Evolutionary conservation across 1,284 basidiomycete genomes (phyloP).

Genomic region (Neonothopanus nambi): DNA sequence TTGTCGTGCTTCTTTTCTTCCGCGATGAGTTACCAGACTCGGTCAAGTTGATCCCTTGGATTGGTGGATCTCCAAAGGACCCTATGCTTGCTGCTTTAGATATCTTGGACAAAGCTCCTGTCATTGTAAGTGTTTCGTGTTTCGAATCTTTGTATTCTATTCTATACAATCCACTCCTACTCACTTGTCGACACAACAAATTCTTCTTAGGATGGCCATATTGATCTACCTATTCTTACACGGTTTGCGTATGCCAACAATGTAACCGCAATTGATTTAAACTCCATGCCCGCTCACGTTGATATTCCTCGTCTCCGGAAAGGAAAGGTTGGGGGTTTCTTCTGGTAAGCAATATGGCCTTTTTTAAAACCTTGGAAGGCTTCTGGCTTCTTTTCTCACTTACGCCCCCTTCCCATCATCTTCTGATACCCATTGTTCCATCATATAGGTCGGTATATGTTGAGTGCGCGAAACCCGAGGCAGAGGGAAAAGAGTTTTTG

Average conservation of each 20-base stretch:
- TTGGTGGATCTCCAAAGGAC: constrained; percentile 56
- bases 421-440: background rate
- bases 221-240: constrained; percentile 72
- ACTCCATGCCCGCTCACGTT: constrained; percentile 68
- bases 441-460: constrained; percentile 67
- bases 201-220: constrained; percentile 67
- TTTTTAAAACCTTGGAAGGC: no score
- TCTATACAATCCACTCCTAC: no score
- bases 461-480: constrained; percentile 48
- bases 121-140: constrained; percentile 72
- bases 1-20: constrained; percentile 39
- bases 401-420: no score
- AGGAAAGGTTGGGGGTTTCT: constrained; percentile 87
- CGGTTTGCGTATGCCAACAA: constrained; percentile 71
- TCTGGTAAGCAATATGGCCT: constrained; percentile 60
- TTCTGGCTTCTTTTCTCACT: constrained; percentile 1
- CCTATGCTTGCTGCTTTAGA: constrained; percentile 56
- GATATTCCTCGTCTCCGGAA: constrained; percentile 81
- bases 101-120: constrained; percentile 61
- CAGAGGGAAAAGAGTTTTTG: constrained; percentile 68
- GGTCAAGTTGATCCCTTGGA: constrained; percentile 36
- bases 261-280: constrained; percentile 68
- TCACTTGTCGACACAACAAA: no score
- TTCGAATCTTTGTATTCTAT: no score
- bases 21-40: constrained; percentile 37